A percentile compares a stretch with the other conserved stretches of the same genome.
These are phyloP conservation scores for Entelexis paramagnoliae DNA, from an alignment of 1,139 yeast species.

Conservation along the genomic window DNA sequence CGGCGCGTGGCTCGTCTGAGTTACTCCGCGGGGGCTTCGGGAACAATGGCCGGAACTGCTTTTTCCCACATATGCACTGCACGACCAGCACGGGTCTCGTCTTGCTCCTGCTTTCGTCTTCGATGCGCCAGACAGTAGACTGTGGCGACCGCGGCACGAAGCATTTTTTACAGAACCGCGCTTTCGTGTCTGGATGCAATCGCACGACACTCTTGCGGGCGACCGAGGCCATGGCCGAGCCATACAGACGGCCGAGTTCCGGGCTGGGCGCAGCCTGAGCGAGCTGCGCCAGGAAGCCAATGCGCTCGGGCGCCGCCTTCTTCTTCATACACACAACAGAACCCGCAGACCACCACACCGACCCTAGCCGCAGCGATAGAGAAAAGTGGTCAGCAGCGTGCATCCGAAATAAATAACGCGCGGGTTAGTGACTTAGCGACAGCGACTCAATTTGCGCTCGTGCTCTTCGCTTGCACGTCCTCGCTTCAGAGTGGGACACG, in stretches of 20 bases:
- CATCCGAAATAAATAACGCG: background rate
- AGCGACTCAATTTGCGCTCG: too few species aligned
- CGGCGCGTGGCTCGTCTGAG: background rate
- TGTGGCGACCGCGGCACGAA: conserved; percentile 43
- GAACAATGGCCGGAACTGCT: conserved; percentile 33
- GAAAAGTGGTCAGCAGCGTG: background rate
- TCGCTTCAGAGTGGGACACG: too few species aligned
- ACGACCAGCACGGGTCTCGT: conserved; percentile 29
- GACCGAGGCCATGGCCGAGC: conserved; percentile 34
- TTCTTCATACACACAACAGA: conserved; percentile 11
- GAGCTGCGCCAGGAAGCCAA: conserved; percentile 25
- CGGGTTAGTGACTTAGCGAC: too few species aligned
- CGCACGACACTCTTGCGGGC: conserved; percentile 56
- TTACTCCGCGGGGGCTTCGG: background rate
- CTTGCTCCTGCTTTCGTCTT: conserved; percentile 28
- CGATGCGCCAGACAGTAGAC: conserved; percentile 30
- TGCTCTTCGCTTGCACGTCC: too few species aligned
- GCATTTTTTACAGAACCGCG: conserved; percentile 54
- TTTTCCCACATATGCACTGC: conserved; percentile 34
- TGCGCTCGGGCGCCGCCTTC: conserved; percentile 24
- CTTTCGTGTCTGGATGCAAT: conserved; percentile 50
- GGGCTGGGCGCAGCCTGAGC: conserved; percentile 19
- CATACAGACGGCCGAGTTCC: conserved; percentile 41
- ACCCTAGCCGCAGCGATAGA: background rate
- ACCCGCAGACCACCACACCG: background rate